phyloP scores from a whole-genome alignment of 495 filamentous ascomycete species.

The Annulohypoxylon moriforme region DNA sequence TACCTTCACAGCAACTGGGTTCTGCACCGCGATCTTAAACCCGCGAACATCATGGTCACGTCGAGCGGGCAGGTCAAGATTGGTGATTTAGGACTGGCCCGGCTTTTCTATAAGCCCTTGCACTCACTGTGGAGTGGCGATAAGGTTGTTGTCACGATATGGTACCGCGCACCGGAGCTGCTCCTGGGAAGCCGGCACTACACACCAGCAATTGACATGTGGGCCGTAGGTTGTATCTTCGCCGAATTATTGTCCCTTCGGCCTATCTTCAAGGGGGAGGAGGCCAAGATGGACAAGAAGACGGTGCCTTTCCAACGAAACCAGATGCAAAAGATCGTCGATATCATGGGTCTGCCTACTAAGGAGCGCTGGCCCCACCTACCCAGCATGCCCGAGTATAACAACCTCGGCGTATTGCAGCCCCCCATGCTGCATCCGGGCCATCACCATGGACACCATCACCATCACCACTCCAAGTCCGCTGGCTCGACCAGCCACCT shows the following conservation, averaged over 20 bases:
- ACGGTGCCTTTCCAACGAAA: slow-evolving; percentile 97
- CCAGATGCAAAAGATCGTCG: slow-evolving; percentile 98
- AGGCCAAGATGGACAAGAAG: slow-evolving; percentile 99
- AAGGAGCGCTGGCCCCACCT: slow-evolving; percentile 91
- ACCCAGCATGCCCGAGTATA: slow-evolving; percentile 81
- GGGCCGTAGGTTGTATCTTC: slow-evolving; percentile 98
- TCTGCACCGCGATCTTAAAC: slow-evolving; percentile 94
- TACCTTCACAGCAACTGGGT: slow-evolving; percentile 99
- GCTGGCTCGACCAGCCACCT: slow-evolving; percentile 54
- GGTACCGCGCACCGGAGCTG: slow-evolving; percentile 97
- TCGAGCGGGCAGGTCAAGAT: slow-evolving; percentile 89
- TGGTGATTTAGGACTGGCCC: slow-evolving; percentile 90
- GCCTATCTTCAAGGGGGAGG: slow-evolving; percentile 98
- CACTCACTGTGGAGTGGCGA: slow-evolving; percentile 92
- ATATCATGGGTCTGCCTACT: slow-evolving; percentile 89
- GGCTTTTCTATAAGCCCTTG: slow-evolving; percentile 92
- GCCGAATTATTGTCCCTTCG: slow-evolving; percentile 90
- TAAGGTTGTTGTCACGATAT: slow-evolving; percentile 99
- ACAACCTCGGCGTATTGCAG: slow-evolving; percentile 74
- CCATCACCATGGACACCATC: slow-evolving; percentile 54
- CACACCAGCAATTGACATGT: slow-evolving; percentile 95
- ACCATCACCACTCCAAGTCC: slow-evolving; percentile 61
- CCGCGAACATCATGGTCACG: slow-evolving; percentile 99
- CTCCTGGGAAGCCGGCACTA: slow-evolving; percentile 92
- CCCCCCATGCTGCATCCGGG: slow-evolving; percentile 58